Conservation (phyloP, 495 filamentous ascomycete genomes). For the Neurospora sp. region DNA sequence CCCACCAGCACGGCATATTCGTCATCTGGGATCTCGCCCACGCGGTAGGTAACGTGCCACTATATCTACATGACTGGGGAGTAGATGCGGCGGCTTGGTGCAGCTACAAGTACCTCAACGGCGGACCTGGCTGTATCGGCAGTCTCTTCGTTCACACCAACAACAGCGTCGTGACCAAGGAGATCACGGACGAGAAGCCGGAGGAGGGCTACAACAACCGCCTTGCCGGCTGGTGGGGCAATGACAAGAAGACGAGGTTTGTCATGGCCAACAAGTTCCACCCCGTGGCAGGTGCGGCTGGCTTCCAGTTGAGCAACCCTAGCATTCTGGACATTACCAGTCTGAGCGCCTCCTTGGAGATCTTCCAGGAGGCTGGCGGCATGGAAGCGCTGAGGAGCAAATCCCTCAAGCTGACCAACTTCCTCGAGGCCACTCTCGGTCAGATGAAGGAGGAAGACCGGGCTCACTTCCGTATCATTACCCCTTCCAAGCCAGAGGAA, state of each 20-base stretch:
- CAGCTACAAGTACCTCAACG: slow-evolving; percentile 93
- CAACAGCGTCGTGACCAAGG: slow-evolving; percentile 47
- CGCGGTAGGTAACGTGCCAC: slow-evolving; percentile 80
- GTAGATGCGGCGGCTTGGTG: slow-evolving; percentile 98
- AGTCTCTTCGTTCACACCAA: slow-evolving; percentile 79
- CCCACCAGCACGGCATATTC: slow-evolving; percentile 63
- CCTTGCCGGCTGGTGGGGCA: slow-evolving; percentile 86
- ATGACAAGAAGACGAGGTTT: slow-evolving; percentile 66
- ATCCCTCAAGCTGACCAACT: slow-evolving; percentile 65
- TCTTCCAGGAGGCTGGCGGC: slow-evolving; percentile 62
- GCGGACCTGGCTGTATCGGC: slow-evolving; percentile 78
- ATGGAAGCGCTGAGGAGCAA: slow-evolving; percentile 64
- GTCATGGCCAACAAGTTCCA: slow-evolving; percentile 69
- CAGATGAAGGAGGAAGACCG: slow-evolving; percentile 30
- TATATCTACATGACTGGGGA: slow-evolving; percentile 81
- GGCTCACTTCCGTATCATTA: slow-evolving; percentile 65
- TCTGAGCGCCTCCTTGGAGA: slow-evolving; percentile 63
- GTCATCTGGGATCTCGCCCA: slow-evolving; percentile 96
- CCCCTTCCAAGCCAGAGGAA: slow-evolving; percentile 58
- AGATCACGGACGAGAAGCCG: slow-evolving; percentile 21
- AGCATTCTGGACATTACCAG: slow-evolving; percentile 57
- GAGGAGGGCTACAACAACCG: slow-evolving; percentile 41
- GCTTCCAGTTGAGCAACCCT: slow-evolving; percentile 63
- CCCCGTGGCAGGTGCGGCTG: slow-evolving; percentile 58
- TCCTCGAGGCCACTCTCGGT: slow-evolving; percentile 63